Percentiles rank a stretch among this genome's conserved stretches.
These are phyloP conservation scores for maize (Zea mays) DNA, from an alignment of 176 grass and related monocot species.

Conservation along the genomic window DNA sequence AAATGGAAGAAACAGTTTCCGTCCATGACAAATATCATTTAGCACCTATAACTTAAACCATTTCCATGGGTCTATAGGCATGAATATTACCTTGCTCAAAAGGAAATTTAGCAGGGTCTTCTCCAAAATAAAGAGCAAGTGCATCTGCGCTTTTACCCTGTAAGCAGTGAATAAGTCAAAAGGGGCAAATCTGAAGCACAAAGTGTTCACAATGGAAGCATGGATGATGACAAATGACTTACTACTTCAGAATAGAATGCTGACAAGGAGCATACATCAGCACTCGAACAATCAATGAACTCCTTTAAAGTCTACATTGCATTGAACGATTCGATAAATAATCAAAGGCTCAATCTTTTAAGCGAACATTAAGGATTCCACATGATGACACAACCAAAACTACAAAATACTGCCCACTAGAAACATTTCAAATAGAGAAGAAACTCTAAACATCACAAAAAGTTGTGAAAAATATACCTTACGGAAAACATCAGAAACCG, in stretches of 20 bases:
- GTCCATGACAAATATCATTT: constrained; percentile 1
- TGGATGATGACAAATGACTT: constrained; percentile 44
- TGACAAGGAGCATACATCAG: constrained; percentile 74
- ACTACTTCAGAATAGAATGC: constrained; percentile 78
- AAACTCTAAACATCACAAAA: constrained; percentile 2
- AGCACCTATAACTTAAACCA: constrained; percentile 10
- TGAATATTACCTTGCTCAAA: constrained; percentile 85
- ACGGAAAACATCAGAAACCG: constrained; percentile 75
- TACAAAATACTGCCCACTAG: constrained; percentile 19
- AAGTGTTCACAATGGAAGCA: constrained; percentile 27
- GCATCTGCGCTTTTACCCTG: constrained; percentile 88
- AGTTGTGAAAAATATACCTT: constrained; percentile 47
- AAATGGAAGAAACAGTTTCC: neutral
- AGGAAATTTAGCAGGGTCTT: constrained; percentile 86
- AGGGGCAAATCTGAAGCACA: constrained; percentile 3
- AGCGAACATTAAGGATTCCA: neutral
- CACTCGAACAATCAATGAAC: constrained; percentile 68
- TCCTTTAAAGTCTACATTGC: constrained; percentile 82
- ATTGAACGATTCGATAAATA: constrained; percentile 29
- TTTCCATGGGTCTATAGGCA: constrained; percentile 18
- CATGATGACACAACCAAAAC: neutral
- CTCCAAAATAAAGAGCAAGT: constrained; percentile 84
- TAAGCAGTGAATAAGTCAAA: constrained; percentile 43
- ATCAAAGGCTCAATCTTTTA: neutral
- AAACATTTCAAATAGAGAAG: constrained; percentile 11